These are phyloP conservation scores for Pseudogymnoascus sp. DNA, from an alignment of 2,329 filamentous ascomycete genomes.

Conservation along the genomic window DNA sequence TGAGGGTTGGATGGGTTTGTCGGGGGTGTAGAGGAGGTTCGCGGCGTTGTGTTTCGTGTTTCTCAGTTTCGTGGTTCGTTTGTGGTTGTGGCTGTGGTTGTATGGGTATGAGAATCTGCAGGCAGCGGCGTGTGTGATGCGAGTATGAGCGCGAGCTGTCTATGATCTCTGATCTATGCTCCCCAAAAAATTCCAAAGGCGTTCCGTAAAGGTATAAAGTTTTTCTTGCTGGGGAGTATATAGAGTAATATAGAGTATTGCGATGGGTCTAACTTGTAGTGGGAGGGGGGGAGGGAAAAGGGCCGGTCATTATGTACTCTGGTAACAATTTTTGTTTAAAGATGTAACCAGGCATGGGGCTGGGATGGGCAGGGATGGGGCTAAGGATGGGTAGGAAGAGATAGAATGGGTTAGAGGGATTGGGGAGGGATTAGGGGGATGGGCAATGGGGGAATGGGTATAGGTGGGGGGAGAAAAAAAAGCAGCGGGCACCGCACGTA, in stretches of 20 bases:
- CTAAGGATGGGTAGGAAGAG: background rate
- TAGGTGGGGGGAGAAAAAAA: background rate
- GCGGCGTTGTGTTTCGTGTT: background rate
- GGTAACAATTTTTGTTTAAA: background rate
- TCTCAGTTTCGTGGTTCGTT: background rate
- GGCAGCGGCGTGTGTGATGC: background rate
- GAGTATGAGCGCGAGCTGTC: background rate
- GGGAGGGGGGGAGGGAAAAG: background rate
- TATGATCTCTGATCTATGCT: background rate
- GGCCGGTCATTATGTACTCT: background rate
- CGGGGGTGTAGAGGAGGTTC: background rate
- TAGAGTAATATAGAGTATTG: slow-evolving; percentile 2
- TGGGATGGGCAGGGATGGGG: background rate
- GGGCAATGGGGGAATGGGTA: background rate
- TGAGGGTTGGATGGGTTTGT: background rate
- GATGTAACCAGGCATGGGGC: background rate
- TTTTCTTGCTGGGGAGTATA: background rate
- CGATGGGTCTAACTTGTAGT: background rate
- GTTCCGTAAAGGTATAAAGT: background rate
- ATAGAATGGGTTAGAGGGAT: background rate
- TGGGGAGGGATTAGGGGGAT: background rate
- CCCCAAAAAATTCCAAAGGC: background rate
- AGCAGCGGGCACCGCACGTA: background rate
- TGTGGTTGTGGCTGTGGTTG: background rate
- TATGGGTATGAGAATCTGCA: background rate